phyloP scores from a whole-genome alignment of 345 rosid species.

The Brassica carinata region DNA sequence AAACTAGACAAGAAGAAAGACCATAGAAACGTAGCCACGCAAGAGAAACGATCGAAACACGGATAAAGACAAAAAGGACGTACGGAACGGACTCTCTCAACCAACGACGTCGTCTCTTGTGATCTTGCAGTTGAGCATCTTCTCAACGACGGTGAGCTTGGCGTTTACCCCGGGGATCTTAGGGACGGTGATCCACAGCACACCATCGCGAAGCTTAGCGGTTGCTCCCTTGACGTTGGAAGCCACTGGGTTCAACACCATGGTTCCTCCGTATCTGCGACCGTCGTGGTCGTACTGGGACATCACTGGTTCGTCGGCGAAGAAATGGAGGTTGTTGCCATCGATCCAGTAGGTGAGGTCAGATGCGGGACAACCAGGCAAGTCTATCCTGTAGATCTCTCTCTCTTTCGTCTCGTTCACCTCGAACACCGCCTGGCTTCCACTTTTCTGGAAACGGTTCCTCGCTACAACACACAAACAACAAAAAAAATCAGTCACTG shows the following conservation, averaged over 20 bases:
- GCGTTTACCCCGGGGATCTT: slow-evolving; percentile 15
- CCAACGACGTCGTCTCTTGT: not conserved
- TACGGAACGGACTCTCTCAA: not conserved
- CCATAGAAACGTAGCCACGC: no score
- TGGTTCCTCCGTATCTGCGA: slow-evolving; percentile 27
- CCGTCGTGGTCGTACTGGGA: not conserved
- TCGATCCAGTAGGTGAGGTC: slow-evolving; percentile 22
- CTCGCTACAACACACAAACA: not conserved
- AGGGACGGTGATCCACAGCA: slow-evolving; percentile 31
- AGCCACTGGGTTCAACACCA: not conserved
- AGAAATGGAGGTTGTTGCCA: slow-evolving; percentile 14
- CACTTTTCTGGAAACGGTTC: slow-evolving; percentile 22
- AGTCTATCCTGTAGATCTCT: slow-evolving; percentile 12
- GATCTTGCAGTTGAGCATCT: not conserved
- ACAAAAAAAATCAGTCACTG: not conserved
- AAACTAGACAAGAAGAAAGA: no score
- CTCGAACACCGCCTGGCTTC: not conserved
- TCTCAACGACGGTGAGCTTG: not conserved
- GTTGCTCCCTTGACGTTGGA: not conserved
- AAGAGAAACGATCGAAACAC: no score
- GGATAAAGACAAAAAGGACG: not conserved
- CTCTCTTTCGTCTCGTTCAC: not conserved
- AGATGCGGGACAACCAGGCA: slow-evolving; percentile 21
- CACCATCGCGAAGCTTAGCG: slow-evolving; percentile 30
- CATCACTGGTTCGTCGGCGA: slow-evolving; percentile 27